Percentiles rank a stretch among this genome's conserved stretches.
phyloP scores from a whole-genome alignment of 2,329 filamentous ascomycete species.

The Tolypocladium ovalisporum region DNA sequence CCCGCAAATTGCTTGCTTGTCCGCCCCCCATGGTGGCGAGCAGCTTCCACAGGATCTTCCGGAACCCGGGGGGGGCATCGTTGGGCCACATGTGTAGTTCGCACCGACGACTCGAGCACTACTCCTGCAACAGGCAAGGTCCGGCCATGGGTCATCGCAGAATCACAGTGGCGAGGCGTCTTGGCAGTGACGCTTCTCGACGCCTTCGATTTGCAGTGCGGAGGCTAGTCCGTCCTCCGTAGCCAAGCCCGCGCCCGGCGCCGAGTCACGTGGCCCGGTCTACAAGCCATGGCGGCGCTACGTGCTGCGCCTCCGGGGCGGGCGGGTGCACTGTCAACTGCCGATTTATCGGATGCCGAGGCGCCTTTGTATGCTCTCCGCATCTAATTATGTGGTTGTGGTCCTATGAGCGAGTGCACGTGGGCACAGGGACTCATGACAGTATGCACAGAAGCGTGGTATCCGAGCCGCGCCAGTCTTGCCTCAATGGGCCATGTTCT shows the following conservation, averaged over 20 bases:
- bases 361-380: no score
- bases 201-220: not conserved
- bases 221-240: not conserved
- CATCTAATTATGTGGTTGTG: no score
- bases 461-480: no score
- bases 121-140: not conserved
- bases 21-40: not conserved
- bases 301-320: not conserved
- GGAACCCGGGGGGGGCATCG: no score
- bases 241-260: not conserved
- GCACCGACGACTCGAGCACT: no score
- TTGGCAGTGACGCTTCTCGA: not conserved
- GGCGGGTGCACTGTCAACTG: not conserved
- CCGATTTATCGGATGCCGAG: not conserved
- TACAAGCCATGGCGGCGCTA: not conserved
- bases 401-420: not conserved
- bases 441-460: no score
- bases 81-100: not conserved
- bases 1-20: not conserved
- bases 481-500: no score
- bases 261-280: not conserved
- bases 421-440: no score
- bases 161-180: not conserved
- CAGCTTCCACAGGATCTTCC: not conserved
- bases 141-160: not conserved